A percentile compares a stretch with the other conserved stretches of the same genome.
These are phyloP conservation scores for Sugiyamaella marilandica DNA, from an alignment of 805 yeast genomes.

Conservation along the genomic window DNA sequence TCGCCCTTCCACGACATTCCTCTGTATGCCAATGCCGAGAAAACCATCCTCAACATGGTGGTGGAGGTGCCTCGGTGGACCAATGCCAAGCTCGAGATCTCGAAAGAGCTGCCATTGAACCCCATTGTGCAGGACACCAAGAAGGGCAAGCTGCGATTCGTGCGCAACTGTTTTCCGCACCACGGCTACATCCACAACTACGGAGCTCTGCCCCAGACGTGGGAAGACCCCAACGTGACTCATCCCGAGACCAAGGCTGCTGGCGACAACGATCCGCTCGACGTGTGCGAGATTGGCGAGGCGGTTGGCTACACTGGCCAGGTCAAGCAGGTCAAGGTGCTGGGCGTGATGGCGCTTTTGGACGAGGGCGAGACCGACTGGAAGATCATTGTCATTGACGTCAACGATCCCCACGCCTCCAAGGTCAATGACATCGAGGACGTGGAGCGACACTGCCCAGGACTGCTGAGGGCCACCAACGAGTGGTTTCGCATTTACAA, in stretches of 20 bases:
- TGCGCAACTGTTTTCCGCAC: conserved; percentile 97
- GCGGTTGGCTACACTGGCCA: conserved; percentile 58
- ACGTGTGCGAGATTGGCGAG: conserved; percentile 86
- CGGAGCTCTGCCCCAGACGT: conserved; percentile 99
- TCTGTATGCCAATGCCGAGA: conserved; percentile 88
- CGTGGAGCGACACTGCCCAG: conserved; percentile 85
- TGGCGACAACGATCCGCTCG: conserved; percentile 96
- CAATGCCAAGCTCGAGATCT: conserved; percentile 93
- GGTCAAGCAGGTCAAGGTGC: conserved; percentile 84
- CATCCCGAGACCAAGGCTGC: conserved; percentile 47
- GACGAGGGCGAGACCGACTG: conserved; percentile 99
- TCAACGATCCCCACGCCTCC: conserved; percentile 82
- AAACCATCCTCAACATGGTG: conserved; percentile 80
- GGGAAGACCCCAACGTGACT: conserved; percentile 83
- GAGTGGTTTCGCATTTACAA: conserved; percentile 99
- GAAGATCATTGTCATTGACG: conserved; percentile 87
- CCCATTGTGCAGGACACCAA: conserved; percentile 97
- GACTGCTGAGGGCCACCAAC: conserved; percentile 85
- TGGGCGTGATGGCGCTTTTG: conserved; percentile 91
- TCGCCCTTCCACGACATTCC: conserved; percentile 95
- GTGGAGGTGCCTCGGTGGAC: conserved; percentile 99
- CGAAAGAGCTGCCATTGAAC: conserved; percentile 76
- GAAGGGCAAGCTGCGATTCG: conserved; percentile 93
- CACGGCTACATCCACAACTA: conserved; percentile 98
- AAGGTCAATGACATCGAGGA: conserved; percentile 88